Evolutionary conservation across 345 rosid species (phyloP).

Genomic region (Arabidopsis thaliana): TAIR10.1 NC_003075.7:13086501-13087000

Average conservation of each 20-base stretch:
- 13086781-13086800: background rate
- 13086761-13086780: constrained; percentile 43
- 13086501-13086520: background rate
- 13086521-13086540: background rate
- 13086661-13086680: background rate
- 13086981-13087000: constrained; percentile 44
- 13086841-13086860: background rate
- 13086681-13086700: constrained; percentile 13
- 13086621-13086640: background rate
- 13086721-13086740: background rate
- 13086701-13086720: constrained; percentile 14
- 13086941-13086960: constrained; percentile 29
- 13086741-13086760: constrained; percentile 6
- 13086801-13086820: background rate
- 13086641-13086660: constrained; percentile 24
- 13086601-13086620: background rate
- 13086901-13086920: constrained; percentile 31
- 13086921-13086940: constrained; percentile 11
- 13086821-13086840: background rate
- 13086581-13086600: background rate
- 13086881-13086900: constrained; percentile 49
- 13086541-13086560: background rate
- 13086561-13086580: background rate
- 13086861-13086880: constrained; percentile 1
- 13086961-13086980: background rate